phyloP scores from a whole-genome alignment of 257 asterid genomes.

The Solanum bulbocastanum region DNA sequence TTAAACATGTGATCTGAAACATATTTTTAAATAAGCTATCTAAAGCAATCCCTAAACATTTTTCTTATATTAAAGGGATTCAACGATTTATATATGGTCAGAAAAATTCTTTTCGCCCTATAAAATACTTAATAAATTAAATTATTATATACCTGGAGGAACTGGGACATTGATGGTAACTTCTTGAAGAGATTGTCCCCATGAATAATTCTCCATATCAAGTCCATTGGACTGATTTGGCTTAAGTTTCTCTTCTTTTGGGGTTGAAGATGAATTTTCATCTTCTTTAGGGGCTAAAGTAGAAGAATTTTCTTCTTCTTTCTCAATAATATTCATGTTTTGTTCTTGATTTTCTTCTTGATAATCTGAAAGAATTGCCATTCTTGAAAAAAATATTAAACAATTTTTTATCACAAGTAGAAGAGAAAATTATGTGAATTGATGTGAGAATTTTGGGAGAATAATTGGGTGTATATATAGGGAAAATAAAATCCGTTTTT shows the following conservation, averaged over 20 bases:
- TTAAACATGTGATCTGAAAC: neutral
- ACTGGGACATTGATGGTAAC: constrained; percentile 57
- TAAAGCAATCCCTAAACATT: neutral
- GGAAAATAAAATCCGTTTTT: neutral
- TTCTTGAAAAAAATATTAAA: neutral
- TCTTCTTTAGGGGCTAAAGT: neutral
- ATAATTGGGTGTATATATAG: neutral
- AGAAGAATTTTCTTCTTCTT: neutral
- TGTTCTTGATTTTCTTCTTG: neutral
- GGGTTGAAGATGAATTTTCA: neutral
- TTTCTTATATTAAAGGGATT: neutral
- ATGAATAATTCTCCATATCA: constrained; percentile 64
- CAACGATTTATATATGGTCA: neutral
- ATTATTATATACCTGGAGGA: constrained; percentile 20
- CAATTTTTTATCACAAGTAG: neutral
- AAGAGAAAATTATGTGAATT: neutral
- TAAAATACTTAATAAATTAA: neutral
- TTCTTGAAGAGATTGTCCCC: constrained; percentile 75
- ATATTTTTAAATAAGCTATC: neutral
- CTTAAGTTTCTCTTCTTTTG: neutral
- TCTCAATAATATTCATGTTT: neutral
- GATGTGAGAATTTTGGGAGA: neutral
- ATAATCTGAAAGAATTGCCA: neutral
- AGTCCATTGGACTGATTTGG: constrained; percentile 70
- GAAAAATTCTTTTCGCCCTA: neutral